A percentile compares a stretch with the other conserved stretches of the same genome.
Conservation (phyloP, 306 rosid genomes). For the Sesbania bispinosa region DNA sequence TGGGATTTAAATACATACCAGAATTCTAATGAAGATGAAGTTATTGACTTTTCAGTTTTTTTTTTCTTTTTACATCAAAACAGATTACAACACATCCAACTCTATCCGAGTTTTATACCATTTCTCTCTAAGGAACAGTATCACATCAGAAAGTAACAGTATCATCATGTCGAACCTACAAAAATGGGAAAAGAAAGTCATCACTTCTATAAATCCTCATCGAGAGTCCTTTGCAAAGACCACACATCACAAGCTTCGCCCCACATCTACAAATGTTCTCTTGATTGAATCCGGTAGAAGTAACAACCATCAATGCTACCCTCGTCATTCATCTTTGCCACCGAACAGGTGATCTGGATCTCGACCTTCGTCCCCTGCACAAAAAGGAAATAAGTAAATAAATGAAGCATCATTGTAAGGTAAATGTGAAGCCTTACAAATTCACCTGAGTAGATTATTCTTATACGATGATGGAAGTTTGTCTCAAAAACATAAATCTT, state of each 20-base stretch:
- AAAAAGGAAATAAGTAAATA: conserved; percentile 27
- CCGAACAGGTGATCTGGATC: conserved; percentile 80
- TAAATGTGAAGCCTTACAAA: conserved; percentile 40
- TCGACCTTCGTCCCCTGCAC: conserved; percentile 85
- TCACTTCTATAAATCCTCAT: conserved; percentile 6
- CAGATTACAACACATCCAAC: conserved; percentile 33
- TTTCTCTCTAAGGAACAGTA: conserved; percentile 9
- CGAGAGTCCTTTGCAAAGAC: not conserved
- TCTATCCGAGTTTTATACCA: conserved; percentile 10
- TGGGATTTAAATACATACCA: not conserved
- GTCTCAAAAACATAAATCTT: conserved; percentile 65
- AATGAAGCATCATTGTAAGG: conserved; percentile 15
- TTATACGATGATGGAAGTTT: conserved; percentile 51
- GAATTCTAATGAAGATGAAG: not conserved
- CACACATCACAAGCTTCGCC: conserved; percentile 11
- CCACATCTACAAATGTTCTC: not conserved
- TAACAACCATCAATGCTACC: not conserved
- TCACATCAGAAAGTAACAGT: conserved; percentile 25
- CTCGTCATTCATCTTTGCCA: conserved; percentile 56
- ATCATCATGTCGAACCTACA: conserved; percentile 24
- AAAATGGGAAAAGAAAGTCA: conserved; percentile 24
- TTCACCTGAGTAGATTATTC: conserved; percentile 78
- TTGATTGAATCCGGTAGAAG: not conserved
- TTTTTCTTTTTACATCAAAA: conserved; percentile 9
- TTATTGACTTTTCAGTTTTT: not conserved